phyloP scores from a whole-genome alignment of 352 stramenopile species.

The Globisporangium splendens region DNA sequence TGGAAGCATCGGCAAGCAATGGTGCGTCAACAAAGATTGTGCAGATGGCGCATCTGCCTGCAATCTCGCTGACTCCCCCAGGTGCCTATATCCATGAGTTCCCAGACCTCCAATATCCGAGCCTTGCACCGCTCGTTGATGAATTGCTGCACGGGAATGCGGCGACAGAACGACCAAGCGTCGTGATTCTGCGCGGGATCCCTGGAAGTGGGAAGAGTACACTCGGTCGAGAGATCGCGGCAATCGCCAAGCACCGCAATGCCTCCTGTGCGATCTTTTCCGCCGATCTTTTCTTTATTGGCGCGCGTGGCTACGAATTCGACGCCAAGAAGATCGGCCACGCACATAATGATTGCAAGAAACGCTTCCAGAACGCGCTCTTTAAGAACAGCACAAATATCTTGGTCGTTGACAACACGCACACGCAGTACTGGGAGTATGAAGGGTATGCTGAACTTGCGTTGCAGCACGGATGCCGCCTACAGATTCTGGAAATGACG shows the following conservation, averaged over 20 bases:
- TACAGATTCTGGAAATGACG: constrained; percentile 54
- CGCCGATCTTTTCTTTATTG: constrained; percentile 67
- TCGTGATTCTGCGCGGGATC: constrained; percentile 68
- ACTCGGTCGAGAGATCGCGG: constrained; percentile 34
- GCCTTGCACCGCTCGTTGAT: constrained; percentile 30
- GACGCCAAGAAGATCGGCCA: constrained; percentile 41
- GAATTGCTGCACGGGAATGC: constrained; percentile 28
- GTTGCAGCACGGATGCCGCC: constrained; percentile 14
- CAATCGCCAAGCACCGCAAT: constrained; percentile 26
- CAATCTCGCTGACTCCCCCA: constrained; percentile 4
- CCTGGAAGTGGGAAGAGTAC: constrained; percentile 74
- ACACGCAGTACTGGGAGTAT: constrained; percentile 70
- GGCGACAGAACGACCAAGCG: constrained; percentile 18
- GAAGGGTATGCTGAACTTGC: constrained; percentile 44
- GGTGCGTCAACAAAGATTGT: constrained; percentile 1
- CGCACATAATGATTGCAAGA: constrained; percentile 49
- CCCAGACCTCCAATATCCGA: constrained; percentile 24
- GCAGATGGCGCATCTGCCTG: constrained; percentile 25
- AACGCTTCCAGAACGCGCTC: constrained; percentile 34
- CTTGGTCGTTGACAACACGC: constrained; percentile 74
- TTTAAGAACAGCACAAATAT: constrained; percentile 17
- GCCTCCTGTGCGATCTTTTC: constrained; percentile 42
- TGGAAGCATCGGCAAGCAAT: constrained; percentile 4
- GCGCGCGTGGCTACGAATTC: constrained; percentile 56
- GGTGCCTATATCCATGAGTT: not conserved